Evolutionary conservation across 352 stramenopile species (phyloP).

Genomic region (Phytophthora hibernalis): DNA sequence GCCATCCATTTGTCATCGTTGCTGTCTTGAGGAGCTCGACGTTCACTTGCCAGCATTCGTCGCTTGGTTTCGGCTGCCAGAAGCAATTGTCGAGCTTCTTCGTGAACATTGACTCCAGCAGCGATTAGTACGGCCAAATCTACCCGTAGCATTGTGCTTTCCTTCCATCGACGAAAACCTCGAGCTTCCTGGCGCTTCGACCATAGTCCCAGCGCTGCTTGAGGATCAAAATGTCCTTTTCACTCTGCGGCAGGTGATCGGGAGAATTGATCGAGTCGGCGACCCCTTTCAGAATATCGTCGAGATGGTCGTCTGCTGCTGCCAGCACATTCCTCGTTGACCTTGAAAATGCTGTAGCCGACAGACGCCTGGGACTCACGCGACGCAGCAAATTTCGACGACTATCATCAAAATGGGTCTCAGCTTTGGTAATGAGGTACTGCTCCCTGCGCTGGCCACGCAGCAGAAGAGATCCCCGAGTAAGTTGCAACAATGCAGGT

Average conservation of each 20-base stretch:
- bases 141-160: constrained; percentile 20
- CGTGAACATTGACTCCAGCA: constrained; percentile 27
- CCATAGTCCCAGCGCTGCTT: constrained; percentile 36
- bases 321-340: constrained; percentile 31
- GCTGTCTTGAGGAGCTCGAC: background rate
- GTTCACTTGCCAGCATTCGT: constrained; percentile 17
- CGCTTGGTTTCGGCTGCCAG: constrained; percentile 37
- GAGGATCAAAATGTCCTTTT: constrained; percentile 27
- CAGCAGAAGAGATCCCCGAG: constrained; percentile 21
- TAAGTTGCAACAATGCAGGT: constrained; percentile 12
- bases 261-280: constrained; percentile 26
- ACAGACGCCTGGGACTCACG: constrained; percentile 3
- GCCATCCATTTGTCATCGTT: constrained; percentile 19
- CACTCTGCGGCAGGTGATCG: constrained; percentile 12
- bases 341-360: constrained; percentile 26
- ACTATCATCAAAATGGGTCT: background rate
- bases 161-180: constrained; percentile 39
- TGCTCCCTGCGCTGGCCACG: constrained; percentile 29
- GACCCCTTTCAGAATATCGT: constrained; percentile 28
- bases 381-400: background rate
- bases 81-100: constrained; percentile 37
- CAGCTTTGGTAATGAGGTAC: constrained; percentile 13
- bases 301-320: constrained; percentile 33
- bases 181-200: constrained; percentile 15
- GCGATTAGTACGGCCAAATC: constrained; percentile 23